Base-by-base conservation (phyloP, 768 basidiomycete genomes). In the Calocybe indica region DNA sequence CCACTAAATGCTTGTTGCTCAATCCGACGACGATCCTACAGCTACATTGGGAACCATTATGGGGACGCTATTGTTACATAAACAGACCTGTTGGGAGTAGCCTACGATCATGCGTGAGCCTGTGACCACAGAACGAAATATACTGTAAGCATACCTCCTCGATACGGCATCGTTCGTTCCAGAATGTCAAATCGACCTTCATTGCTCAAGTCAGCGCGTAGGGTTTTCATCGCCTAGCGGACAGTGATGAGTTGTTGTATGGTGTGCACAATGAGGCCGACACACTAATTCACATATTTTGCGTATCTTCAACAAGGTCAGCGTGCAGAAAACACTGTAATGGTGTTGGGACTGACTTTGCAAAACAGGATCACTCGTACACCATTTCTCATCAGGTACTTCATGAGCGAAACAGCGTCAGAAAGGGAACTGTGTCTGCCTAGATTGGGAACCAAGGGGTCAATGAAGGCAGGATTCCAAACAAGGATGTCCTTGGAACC, bases 1-100 rank as follows among this genome's bases (percentile, higher is more conserved):
- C 91, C 90, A 1, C 83, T 80, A 58, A 95, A 95, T 5, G 92
- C 92, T 57, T 93, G 87, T 39, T 78, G 71, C 62, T 95, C 92
- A 43, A 94, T 93, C 51, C 69, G 74, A 22, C 92, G 80, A 28
- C 92, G 82, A 57, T 92, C 92, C 83, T 89, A 40, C 30, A 44
- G 9, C 41, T 45, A 48, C 46, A 13, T 36, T 10, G 14, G 39
- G 35, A 31, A 47, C 45, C 31, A 32, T 30, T 33, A 41, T 31
- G 37, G 5, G 14, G 9, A 13, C 33, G 8, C 33, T 14, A 10
- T 37, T 33, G 47, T 13, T 11, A 40, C 36, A 7, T 35, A 14
- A 13, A 37, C 58, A 35, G 43, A 86, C 88, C 65, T 85, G 74
- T 48, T 76, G 79, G 30, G 83, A 84, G 64, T 92, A 92, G 1